A percentile compares a stretch with the other conserved stretches of the same genome.
Conservation (phyloP, 192 early-diverging fungal species). For the Rhizophagus sp. region DNA sequence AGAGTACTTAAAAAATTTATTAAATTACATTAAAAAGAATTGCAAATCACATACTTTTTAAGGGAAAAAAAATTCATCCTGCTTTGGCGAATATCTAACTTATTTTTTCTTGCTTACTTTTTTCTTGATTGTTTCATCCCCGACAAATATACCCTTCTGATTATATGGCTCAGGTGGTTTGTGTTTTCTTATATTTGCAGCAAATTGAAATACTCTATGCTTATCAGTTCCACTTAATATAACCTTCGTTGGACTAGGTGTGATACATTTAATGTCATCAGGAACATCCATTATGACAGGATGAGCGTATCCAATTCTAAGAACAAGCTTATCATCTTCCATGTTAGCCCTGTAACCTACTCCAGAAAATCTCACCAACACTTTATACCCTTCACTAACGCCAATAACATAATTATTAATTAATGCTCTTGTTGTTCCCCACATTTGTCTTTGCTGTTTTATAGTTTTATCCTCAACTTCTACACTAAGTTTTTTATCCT, state of each 20-base stretch:
- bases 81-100: background rate
- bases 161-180: slow-evolving; percentile 98
- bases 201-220: slow-evolving; percentile 84
- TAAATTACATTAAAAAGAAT: no score
- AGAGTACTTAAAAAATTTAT: no score
- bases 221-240: slow-evolving; percentile 79
- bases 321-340: slow-evolving; percentile 66
- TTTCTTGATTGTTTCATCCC: slow-evolving; percentile 97
- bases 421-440: slow-evolving; percentile 94
- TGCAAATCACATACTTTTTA: no score
- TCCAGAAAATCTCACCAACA: slow-evolving; percentile 84
- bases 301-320: slow-evolving; percentile 91
- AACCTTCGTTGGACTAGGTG: slow-evolving; percentile 83
- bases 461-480: slow-evolving; percentile 57
- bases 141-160: slow-evolving; percentile 98
- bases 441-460: slow-evolving; percentile 86
- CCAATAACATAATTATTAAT: slow-evolving; percentile 85
- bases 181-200: slow-evolving; percentile 87
- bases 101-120: slow-evolving; percentile 97
- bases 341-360: slow-evolving; percentile 92
- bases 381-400: slow-evolving; percentile 85
- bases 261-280: slow-evolving; percentile 68
- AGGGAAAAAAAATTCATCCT: no score
- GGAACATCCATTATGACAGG: slow-evolving; percentile 80
- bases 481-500: slow-evolving; percentile 53